A percentile compares a stretch with the other conserved stretches of the same genome.
These are phyloP conservation scores for Serendipita indica DNA, from an alignment of 768 basidiomycete species.

Conservation along the genomic window DNA sequence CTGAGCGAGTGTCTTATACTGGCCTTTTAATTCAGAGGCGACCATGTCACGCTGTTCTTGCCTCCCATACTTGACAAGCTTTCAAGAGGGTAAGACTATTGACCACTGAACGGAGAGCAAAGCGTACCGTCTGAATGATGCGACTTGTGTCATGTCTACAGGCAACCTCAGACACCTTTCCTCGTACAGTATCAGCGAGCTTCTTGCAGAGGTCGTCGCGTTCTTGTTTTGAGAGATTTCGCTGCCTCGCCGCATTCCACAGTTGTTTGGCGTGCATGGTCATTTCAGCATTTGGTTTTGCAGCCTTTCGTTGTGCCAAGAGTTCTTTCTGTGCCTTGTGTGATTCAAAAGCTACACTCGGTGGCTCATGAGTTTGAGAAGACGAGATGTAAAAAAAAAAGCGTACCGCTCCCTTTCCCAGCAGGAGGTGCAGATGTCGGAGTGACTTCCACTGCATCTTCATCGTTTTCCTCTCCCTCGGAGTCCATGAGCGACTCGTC, in stretches of 20 bases:
- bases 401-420: background rate
- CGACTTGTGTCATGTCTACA: slow-evolving; percentile 87
- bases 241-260: slow-evolving; percentile 64
- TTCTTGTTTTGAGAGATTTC: slow-evolving; percentile 51
- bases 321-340: slow-evolving; percentile 57
- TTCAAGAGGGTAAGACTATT: background rate
- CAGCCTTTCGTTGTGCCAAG: slow-evolving; percentile 52
- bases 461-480: slow-evolving; percentile 23
- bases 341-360: slow-evolving; percentile 47
- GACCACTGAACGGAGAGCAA: background rate
- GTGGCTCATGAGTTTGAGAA: background rate
- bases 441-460: slow-evolving; percentile 20
- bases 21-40: slow-evolving; percentile 68
- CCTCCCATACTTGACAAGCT: slow-evolving; percentile 65
- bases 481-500: slow-evolving; percentile 21
- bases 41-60: slow-evolving; percentile 63
- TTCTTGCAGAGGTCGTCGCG: slow-evolving; percentile 58
- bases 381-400: background rate
- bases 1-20: slow-evolving; percentile 61
- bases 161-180: slow-evolving; percentile 71
- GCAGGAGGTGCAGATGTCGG: background rate
- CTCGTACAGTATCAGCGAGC: slow-evolving; percentile 63
- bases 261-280: slow-evolving; percentile 57
- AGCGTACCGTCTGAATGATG: slow-evolving; percentile 47
- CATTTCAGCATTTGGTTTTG: slow-evolving; percentile 61